phyloP scores from a whole-genome alignment of 1,284 basidiomycete genomes.

The Ustilago cynodontis region DNA sequence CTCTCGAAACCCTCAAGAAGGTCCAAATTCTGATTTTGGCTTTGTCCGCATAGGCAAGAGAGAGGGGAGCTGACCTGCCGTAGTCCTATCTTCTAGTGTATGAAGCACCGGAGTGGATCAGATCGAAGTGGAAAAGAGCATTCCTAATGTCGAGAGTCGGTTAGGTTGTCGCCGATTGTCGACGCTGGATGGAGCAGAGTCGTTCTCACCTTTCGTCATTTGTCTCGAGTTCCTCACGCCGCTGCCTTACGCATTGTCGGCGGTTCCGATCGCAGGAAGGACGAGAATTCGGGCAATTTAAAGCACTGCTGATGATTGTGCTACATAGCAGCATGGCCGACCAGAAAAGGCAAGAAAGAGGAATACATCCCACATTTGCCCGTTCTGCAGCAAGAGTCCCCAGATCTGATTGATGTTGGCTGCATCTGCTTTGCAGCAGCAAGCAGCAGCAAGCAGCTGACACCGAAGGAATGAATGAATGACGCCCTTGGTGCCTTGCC shows the following conservation, averaged over 20 bases:
- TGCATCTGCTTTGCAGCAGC: not conserved
- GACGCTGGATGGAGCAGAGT: too few species aligned
- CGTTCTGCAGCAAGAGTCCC: constrained; percentile 6
- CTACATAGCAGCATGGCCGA: too few species aligned
- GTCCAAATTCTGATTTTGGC: not conserved
- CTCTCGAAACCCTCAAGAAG: not conserved
- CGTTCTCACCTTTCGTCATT: not conserved
- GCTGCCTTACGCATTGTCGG: constrained; percentile 1
- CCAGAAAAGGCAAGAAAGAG: too few species aligned
- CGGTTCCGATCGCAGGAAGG: not conserved
- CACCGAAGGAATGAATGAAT: constrained; percentile 15
- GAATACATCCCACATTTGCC: constrained; percentile 8
- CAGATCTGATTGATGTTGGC: not conserved
- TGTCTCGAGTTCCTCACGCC: not conserved
- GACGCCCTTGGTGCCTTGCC: constrained; percentile 10
- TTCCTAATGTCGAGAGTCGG: not conserved
- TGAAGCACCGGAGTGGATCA: not conserved
- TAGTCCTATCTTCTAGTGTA: not conserved
- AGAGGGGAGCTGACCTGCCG: not conserved
- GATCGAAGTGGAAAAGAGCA: not conserved
- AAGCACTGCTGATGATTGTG: not conserved
- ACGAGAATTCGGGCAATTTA: not conserved
- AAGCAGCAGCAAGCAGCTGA: too few species aligned
- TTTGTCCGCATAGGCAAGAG: not conserved
- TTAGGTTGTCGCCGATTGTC: too few species aligned